Conservation (phyloP, 495 filamentous ascomycete genomes). For the Neurospora sp. region DNA sequence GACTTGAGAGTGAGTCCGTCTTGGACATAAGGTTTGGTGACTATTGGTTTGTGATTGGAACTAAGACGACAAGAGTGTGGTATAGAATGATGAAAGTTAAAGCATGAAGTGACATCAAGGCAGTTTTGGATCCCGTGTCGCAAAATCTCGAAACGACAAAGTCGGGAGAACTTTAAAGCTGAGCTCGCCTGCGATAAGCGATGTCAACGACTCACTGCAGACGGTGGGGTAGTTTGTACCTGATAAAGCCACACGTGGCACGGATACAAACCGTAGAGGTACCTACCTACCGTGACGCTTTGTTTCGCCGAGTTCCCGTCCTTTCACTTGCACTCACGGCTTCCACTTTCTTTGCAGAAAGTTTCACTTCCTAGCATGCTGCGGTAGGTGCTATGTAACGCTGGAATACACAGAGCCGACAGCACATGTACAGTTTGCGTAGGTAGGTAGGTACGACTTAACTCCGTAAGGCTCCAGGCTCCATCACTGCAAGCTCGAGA, state of each 20-base stretch:
- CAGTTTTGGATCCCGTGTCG: background rate
- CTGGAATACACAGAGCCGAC: background rate
- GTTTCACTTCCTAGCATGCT: background rate
- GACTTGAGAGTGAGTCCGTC: background rate
- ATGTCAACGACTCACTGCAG: background rate
- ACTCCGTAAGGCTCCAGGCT: background rate
- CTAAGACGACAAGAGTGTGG: background rate
- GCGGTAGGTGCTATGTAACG: background rate
- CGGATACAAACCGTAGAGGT: background rate
- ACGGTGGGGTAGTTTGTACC: background rate
- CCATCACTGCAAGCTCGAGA: background rate
- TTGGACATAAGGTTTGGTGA: background rate
- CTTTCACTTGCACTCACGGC: background rate
- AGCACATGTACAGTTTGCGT: background rate
- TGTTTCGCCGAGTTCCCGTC: background rate
- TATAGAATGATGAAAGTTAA: background rate
- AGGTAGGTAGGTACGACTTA: background rate
- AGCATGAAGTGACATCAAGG: background rate
- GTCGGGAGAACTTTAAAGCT: background rate
- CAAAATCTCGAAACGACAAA: background rate
- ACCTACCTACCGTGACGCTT: background rate
- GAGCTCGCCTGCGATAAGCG: background rate
- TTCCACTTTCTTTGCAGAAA: background rate
- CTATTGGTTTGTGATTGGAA: background rate
- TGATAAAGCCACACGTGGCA: background rate